Base-by-base conservation (phyloP, 345 rosid genomes). In the Punica granatum region DNA sequence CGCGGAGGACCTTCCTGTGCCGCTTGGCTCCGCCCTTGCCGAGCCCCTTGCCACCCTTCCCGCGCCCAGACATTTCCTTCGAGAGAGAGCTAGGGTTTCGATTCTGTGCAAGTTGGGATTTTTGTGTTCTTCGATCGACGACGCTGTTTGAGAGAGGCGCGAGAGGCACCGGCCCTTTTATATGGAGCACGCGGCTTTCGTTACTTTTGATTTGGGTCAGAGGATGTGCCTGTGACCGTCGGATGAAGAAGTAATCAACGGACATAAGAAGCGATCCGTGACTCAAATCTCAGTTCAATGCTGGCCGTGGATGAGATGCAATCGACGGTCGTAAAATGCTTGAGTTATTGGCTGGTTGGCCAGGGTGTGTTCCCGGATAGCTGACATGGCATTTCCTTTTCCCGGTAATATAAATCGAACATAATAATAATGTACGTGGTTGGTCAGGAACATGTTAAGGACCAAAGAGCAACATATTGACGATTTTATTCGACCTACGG, bases 1-100 rank as follows among this genome's bases (percentile, higher is more conserved):
- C 70, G 7, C 70, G 60, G 32, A 67, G 70, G 7, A 67, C 70
- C 70, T 67, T 67, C 60, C 70, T 39, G 31, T 67, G 70, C 34
- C 70, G 62, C 63, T 67, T 67, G 32, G 70, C 70, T 19, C 70
- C 70, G 0, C 70, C 70, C 48, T 67, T 67, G 8, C 70, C 62
- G 46, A 67, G 32, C 42, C 70, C 70, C 63, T 67, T 67, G 46
- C 70, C 70, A 3, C 70, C 70, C 63, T 67, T 67, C 0, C 70
- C 70, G 35, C 70, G 70, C 0, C 70, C 70, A 34, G 70, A 67
- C 70, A 67, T 67, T 6, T 67, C n/a, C 6, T 21, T 34, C 32
- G 30, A 51, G 34, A 32, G 30, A 51, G 32, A 49, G 34, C 28
- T 15, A 4, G 46, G 48, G 25, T n/a, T 18, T 18, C 11, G 41